Evolutionary conservation across 768 basidiomycete genomes (phyloP).

Genomic region (Amanita pseudoporphyria): DNA sequence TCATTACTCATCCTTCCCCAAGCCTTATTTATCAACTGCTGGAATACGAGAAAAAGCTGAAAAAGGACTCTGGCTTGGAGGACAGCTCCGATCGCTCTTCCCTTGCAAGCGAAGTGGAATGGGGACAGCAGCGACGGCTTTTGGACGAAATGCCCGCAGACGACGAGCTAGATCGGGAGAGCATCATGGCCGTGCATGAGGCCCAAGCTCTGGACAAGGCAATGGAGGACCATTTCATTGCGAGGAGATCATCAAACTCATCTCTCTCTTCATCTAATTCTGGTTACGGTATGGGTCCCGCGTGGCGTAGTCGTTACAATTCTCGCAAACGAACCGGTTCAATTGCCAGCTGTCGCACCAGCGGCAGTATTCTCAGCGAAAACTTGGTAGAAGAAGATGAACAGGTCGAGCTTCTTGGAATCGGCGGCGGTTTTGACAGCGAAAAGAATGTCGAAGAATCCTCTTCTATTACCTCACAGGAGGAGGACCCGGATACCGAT

Average conservation of each 20-base stretch:
- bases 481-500: constrained; percentile 27
- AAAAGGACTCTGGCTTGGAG: constrained; percentile 38
- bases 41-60: constrained; percentile 78
- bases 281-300: constrained; percentile 56
- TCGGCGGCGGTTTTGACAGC: constrained; percentile 55
- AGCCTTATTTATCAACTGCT: constrained; percentile 91
- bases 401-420: constrained; percentile 59
- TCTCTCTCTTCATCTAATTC: constrained; percentile 46
- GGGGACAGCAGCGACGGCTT: constrained; percentile 58
- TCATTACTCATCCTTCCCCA: constrained; percentile 13
- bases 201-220: constrained; percentile 79
- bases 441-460: constrained; percentile 25
- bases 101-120: constrained; percentile 63
- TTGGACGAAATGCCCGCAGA: constrained; percentile 48
- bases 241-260: constrained; percentile 62
- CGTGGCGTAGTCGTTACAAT: constrained; percentile 55
- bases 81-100: constrained; percentile 38
- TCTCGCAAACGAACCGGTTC: constrained; percentile 66
- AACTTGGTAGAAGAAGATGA: constrained; percentile 79
- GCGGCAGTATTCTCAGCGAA: constrained; percentile 65
- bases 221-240: constrained; percentile 76
- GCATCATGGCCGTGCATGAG: constrained; percentile 55
- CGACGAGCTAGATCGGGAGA: constrained; percentile 45
- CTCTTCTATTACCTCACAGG: constrained; percentile 31
- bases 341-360: constrained; percentile 60